These are phyloP conservation scores for Spathaspora sp. DNA, from an alignment of 805 yeast genomes.

Conservation along the genomic window DNA sequence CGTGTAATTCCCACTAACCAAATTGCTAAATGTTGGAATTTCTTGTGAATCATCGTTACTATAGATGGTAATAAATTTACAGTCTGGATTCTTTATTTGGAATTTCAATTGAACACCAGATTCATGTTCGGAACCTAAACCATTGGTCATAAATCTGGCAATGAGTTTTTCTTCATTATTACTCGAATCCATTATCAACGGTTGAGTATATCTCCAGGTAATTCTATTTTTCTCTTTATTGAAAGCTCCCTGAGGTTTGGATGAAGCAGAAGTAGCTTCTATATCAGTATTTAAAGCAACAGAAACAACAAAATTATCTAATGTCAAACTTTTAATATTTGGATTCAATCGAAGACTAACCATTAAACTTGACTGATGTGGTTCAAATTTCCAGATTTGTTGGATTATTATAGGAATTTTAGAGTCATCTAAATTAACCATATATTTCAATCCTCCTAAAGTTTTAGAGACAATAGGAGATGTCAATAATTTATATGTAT, in stretches of 20 bases:
- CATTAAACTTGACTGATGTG: slow-evolving; percentile 80
- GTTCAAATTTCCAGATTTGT: slow-evolving; percentile 90
- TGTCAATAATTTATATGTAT: slow-evolving; percentile 43
- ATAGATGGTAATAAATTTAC: slow-evolving; percentile 37
- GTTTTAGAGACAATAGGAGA: slow-evolving; percentile 57
- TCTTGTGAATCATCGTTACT: slow-evolving; percentile 22
- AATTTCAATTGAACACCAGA: slow-evolving; percentile 73
- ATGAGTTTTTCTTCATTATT: slow-evolving; percentile 62
- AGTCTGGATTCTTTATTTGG: slow-evolving; percentile 43
- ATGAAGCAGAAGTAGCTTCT: slow-evolving; percentile 67
- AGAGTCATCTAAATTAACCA: slow-evolving; percentile 36
- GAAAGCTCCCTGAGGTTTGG: slow-evolving; percentile 90
- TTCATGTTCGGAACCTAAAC: slow-evolving; percentile 65
- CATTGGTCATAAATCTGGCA: slow-evolving; percentile 81
- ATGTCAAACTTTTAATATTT: slow-evolving; percentile 34
- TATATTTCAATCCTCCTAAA: slow-evolving; percentile 78
- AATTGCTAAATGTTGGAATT: slow-evolving; percentile 44
- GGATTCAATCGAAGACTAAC: slow-evolving; percentile 61
- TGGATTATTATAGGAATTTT: slow-evolving; percentile 65
- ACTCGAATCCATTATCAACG: slow-evolving; percentile 27
- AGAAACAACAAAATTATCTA: slow-evolving; percentile 59
- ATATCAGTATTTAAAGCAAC: slow-evolving; percentile 60
- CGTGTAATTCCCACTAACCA: slow-evolving; percentile 46
- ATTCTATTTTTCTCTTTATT: slow-evolving; percentile 82
- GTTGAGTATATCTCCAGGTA: slow-evolving; percentile 67